A percentile compares a stretch with the other conserved stretches of the same genome.
Evolutionary conservation across 768 basidiomycete species (phyloP).

Genomic region (Calocybe gangraenosa): DNA sequence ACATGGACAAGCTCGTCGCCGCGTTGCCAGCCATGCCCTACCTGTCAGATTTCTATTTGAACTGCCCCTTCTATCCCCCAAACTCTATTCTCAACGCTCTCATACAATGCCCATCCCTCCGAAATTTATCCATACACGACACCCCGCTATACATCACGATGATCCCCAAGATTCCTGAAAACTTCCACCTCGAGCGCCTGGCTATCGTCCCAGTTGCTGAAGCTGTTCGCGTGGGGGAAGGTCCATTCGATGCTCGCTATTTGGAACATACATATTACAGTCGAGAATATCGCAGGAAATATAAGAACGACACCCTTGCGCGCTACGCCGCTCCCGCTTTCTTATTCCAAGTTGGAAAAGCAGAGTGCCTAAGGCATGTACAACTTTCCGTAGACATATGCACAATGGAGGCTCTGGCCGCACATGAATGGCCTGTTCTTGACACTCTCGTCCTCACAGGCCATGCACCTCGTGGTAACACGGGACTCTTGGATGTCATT

Average conservation of each 20-base stretch:
- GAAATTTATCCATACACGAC: constrained; percentile 33
- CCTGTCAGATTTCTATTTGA: constrained; percentile 30
- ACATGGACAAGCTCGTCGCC: constrained; percentile 31
- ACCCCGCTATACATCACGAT: constrained; percentile 34
- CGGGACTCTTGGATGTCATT: constrained; percentile 28
- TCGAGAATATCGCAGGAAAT: constrained; percentile 34
- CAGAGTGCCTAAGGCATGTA: constrained; percentile 27
- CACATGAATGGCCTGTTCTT: constrained; percentile 31
- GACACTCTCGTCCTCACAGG: constrained; percentile 37
- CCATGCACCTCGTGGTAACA: constrained; percentile 27
- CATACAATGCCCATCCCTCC: constrained; percentile 29
- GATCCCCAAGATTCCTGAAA: constrained; percentile 25
- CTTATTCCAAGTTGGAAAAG: constrained; percentile 28
- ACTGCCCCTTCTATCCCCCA: constrained; percentile 37
- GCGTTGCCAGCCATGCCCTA: constrained; percentile 33
- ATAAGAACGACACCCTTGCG: constrained; percentile 30
- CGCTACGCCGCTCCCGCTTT: constrained; percentile 25
- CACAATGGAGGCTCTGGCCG: constrained; percentile 25
- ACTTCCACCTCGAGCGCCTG: constrained; percentile 29
- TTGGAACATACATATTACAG: constrained; percentile 31
- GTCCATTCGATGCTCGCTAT: constrained; percentile 32
- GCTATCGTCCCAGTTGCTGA: constrained; percentile 35
- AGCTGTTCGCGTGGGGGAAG: constrained; percentile 37
- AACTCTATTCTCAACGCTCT: constrained; percentile 31
- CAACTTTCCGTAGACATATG: constrained; percentile 35